A percentile compares a stretch with the other conserved stretches of the same genome.
These are phyloP conservation scores for Pseudoscleropodium purum DNA, from an alignment of 225 moss, liverwort and hornwort genomes.

Conservation along the genomic window DNA sequence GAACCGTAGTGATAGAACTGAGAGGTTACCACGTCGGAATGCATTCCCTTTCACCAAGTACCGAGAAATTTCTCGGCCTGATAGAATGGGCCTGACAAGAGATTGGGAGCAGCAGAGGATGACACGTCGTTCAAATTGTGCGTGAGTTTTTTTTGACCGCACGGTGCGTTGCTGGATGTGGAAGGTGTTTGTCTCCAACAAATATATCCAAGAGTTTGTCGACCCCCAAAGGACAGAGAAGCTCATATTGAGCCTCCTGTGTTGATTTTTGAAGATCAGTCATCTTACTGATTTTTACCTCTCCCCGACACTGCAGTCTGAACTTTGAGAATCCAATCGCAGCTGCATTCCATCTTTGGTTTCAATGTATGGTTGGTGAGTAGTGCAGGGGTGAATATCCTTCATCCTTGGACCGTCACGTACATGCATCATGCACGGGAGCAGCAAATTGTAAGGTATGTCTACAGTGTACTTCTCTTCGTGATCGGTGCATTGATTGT, in stretches of 20 bases:
- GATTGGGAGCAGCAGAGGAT: conserved; percentile 37
- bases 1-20: conserved; percentile 9
- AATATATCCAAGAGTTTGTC: background rate
- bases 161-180: background rate
- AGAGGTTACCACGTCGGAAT: conserved; percentile 12
- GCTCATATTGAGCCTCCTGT: background rate
- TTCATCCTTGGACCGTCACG: background rate
- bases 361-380: background rate
- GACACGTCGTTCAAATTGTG: background rate
- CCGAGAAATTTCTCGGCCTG: conserved; percentile 37
- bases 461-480: background rate
- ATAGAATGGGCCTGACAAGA: conserved; percentile 32
- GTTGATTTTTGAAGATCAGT: background rate
- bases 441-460: conserved; percentile 3
- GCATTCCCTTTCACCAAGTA: conserved; percentile 49
- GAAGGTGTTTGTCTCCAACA: background rate
- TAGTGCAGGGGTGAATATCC: background rate
- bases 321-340: background rate
- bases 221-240: background rate
- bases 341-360: background rate
- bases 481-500: background rate
- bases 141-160: conserved; percentile 1
- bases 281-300: background rate
- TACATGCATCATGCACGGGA: background rate
- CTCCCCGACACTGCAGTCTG: background rate